Percentiles rank a stretch among this genome's conserved stretches.
phyloP scores from a whole-genome alignment of 2,329 filamentous ascomycete species.

The Pezicula carpinea region DNA sequence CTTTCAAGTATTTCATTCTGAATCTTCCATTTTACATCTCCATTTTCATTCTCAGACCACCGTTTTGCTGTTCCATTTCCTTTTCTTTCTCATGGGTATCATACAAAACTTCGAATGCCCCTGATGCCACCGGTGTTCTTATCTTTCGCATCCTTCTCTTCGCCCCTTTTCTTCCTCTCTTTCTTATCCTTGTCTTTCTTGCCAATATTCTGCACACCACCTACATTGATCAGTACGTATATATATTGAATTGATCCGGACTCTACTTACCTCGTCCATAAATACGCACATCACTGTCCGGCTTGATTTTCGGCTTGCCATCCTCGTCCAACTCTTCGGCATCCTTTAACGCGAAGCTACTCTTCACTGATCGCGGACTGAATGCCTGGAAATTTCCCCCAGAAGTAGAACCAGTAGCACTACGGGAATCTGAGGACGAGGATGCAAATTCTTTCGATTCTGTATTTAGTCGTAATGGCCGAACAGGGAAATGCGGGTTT shows the following conservation, averaged over 20 bases:
- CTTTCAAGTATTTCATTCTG: too few species aligned
- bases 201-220: conserved; percentile 49
- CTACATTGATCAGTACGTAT: conserved; percentile 5
- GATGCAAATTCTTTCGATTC: neutral
- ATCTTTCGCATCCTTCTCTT: neutral
- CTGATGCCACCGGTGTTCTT: neutral
- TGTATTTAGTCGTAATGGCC: conserved; percentile 7
- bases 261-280: conserved; percentile 48
- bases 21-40: too few species aligned
- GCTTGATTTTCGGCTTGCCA: conserved; percentile 38
- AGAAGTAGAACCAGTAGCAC: neutral
- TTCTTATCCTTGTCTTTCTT: conserved; percentile 36
- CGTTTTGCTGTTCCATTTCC: too few species aligned
- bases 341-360: conserved; percentile 2
- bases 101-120: neutral
- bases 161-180: conserved; percentile 8
- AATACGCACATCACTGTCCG: conserved; percentile 44
- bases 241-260: conserved; percentile 1
- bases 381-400: conserved; percentile 1
- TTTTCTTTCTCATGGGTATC: neutral
- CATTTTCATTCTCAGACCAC: too few species aligned
- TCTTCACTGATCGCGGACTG: neutral
- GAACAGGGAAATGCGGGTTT: neutral
- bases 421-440: conserved; percentile 1
- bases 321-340: conserved; percentile 31